phyloP scores from a whole-genome alignment of 805 yeast species.

The Pichia thaimueangensis region DNA sequence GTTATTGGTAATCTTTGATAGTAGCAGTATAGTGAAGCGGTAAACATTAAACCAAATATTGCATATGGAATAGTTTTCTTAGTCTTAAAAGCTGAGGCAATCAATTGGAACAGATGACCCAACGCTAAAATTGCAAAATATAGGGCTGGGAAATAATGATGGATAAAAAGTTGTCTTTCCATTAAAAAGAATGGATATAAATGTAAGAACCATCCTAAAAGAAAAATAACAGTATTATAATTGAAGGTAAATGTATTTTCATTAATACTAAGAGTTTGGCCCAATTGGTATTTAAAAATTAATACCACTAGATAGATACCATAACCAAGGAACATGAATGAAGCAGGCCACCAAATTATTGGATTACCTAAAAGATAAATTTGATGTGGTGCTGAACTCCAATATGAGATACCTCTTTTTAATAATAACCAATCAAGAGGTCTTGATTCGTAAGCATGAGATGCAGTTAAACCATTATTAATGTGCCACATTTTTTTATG shows the following conservation, averaged over 20 bases:
- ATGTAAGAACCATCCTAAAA: constrained; percentile 68
- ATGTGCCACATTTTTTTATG: constrained; percentile 74
- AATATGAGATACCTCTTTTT: constrained; percentile 74
- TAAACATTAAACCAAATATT: constrained; percentile 42
- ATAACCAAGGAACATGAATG: constrained; percentile 48
- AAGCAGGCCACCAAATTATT: constrained; percentile 69
- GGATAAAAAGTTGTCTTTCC: constrained; percentile 91
- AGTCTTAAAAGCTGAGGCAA: constrained; percentile 26
- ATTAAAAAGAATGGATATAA: constrained; percentile 72
- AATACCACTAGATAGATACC: constrained; percentile 41
- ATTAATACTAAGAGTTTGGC: constrained; percentile 37
- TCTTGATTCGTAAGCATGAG: constrained; percentile 65
- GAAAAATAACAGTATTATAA: constrained; percentile 52
- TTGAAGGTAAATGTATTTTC: constrained; percentile 59
- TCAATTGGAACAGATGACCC: constrained; percentile 29
- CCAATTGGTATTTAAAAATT: constrained; percentile 58
- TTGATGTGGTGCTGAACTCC: constrained; percentile 51
- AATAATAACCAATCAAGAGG: constrained; percentile 75
- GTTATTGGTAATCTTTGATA: constrained; percentile 61
- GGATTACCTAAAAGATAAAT: constrained; percentile 75
- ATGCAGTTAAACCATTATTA: constrained; percentile 60
- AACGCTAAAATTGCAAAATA: constrained; percentile 52
- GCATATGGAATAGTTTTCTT: constrained; percentile 40
- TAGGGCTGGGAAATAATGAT: constrained; percentile 88
- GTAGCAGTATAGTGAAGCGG: constrained; percentile 49